Conservation (phyloP, 73 alveolate species). For the Loxodes magnus region DNA sequence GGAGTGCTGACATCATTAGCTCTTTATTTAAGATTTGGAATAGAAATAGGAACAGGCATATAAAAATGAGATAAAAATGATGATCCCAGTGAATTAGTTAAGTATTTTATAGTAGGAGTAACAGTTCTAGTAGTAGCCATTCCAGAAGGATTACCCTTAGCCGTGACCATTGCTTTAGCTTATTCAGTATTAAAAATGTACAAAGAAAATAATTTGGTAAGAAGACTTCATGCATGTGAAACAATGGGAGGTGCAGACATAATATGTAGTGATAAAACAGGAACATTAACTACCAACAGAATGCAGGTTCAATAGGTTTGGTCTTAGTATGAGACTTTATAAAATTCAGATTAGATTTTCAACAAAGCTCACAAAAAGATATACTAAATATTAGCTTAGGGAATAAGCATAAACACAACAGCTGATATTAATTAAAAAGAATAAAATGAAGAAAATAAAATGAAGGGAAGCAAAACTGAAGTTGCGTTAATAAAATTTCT, state of each 20-base stretch:
- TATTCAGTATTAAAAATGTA: slow-evolving; percentile 80
- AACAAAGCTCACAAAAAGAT: background rate
- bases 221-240: slow-evolving; percentile 72
- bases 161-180: slow-evolving; percentile 84
- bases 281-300: slow-evolving; percentile 77
- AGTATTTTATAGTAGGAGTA: slow-evolving; percentile 59
- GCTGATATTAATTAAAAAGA: slow-evolving; percentile 11
- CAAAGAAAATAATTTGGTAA: slow-evolving; percentile 74
- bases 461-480: slow-evolving; percentile 69
- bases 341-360: background rate
- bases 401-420: slow-evolving; percentile 13
- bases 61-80: slow-evolving; percentile 4
- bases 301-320: slow-evolving; percentile 60
- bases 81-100: slow-evolving; percentile 16
- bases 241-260: slow-evolving; percentile 91
- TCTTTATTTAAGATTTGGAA: slow-evolving; percentile 21
- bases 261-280: slow-evolving; percentile 89
- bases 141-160: slow-evolving; percentile 94
- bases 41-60: slow-evolving; percentile 19
- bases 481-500: slow-evolving; percentile 55
- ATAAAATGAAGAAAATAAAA: slow-evolving; percentile 21
- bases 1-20: slow-evolving; percentile 70
- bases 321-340: background rate
- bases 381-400: slow-evolving; percentile 12
- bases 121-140: slow-evolving; percentile 86